Conservation (phyloP, 306 rosid species). For the Casuarina cunninghamiana region DNA sequence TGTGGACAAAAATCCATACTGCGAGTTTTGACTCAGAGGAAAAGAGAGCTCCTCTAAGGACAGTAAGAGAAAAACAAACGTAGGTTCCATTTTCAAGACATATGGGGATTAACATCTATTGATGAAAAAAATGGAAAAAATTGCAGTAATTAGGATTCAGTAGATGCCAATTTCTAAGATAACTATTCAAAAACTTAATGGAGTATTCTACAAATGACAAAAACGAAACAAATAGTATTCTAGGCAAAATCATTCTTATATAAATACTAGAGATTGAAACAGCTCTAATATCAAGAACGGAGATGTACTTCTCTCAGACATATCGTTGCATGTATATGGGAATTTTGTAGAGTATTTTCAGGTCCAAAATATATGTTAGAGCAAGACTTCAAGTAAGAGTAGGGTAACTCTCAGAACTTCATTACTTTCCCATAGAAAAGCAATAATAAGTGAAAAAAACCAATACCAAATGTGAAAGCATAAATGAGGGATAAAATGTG, state of each 20-base stretch:
- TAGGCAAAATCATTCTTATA: neutral
- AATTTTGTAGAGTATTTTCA: neutral
- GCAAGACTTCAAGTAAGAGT: neutral
- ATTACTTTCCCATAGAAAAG: neutral
- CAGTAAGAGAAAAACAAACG: neutral
- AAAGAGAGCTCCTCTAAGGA: neutral
- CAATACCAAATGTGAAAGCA: neutral
- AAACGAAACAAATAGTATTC: neutral
- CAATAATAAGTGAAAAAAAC: neutral
- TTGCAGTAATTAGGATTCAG: neutral
- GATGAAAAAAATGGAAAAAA: neutral
- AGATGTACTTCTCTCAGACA: neutral
- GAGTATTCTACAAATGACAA: neutral
- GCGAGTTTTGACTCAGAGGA: neutral
- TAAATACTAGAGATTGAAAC: neutral
- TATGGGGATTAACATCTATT: neutral
- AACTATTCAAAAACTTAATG: neutral
- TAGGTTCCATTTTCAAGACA: neutral
- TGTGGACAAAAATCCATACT: too few relatives aligned
- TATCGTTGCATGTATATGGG: neutral
- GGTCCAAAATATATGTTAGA: neutral
- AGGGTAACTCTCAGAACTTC: neutral
- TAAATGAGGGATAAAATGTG: neutral
- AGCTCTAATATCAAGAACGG: neutral
- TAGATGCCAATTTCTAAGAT: neutral